A percentile compares a stretch with the other conserved stretches of the same genome.
Conservation (phyloP, 2,329 filamentous ascomycete species). For the Cercospora janseana region DNA sequence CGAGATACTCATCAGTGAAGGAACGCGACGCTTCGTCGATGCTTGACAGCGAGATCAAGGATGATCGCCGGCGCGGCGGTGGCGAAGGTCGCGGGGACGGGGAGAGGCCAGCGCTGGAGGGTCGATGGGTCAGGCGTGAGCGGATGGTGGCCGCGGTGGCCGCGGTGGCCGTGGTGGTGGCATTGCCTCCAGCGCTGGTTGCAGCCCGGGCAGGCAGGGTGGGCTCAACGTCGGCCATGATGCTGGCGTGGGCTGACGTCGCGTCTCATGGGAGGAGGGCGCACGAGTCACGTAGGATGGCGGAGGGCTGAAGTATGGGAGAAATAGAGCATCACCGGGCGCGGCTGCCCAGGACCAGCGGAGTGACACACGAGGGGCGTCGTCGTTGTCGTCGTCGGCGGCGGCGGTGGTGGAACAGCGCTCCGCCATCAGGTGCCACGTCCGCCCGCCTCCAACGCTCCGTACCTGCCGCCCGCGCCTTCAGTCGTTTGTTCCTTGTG, state of each 20-base stretch:
- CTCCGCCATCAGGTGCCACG: neutral
- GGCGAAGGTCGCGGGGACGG: conserved; percentile 27
- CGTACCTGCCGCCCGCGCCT: neutral
- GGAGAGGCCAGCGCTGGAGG: conserved; percentile 22
- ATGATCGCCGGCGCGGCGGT: conserved; percentile 63
- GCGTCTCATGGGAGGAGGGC: conserved; percentile 4
- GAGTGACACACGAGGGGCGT: too few relatives aligned
- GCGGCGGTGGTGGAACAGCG: too few relatives aligned
- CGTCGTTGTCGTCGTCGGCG: neutral
- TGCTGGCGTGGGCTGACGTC: conserved; percentile 11
- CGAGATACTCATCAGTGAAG: conserved; percentile 68
- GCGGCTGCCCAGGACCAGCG: too few relatives aligned
- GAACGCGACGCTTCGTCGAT: conserved; percentile 64
- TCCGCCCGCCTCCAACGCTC: neutral
- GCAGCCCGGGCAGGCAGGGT: conserved; percentile 1
- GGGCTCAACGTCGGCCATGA: conserved; percentile 14
- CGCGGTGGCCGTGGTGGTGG: conserved; percentile 2
- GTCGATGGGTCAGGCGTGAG: conserved; percentile 25
- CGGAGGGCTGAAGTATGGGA: neutral
- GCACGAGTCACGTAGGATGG: conserved; percentile 1
- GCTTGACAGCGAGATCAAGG: conserved; percentile 74
- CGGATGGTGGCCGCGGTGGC: conserved; percentile 22
- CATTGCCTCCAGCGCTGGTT: conserved; percentile 4
- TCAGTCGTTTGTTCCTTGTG: neutral
- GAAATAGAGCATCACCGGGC: too few relatives aligned